These are phyloP conservation scores for Boletus edulis DNA, from an alignment of 768 basidiomycete genomes.

Conservation along the genomic window DNA sequence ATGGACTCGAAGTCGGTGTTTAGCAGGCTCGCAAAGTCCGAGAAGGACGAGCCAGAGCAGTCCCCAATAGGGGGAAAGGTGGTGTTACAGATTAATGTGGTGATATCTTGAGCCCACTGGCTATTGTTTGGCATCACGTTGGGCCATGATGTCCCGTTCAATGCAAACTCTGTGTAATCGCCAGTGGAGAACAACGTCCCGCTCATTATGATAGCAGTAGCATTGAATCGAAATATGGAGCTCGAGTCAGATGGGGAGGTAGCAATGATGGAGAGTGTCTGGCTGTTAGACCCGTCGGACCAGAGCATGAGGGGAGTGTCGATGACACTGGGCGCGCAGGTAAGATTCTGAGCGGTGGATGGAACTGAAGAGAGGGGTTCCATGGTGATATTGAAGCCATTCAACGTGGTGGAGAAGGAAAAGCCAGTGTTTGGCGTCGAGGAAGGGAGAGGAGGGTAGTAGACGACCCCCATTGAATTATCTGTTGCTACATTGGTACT, in stretches of 20 bases:
- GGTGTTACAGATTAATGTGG: slow-evolving; percentile 11
- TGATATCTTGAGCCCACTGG: slow-evolving; percentile 20
- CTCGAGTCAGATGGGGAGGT: background rate
- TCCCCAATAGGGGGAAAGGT: background rate
- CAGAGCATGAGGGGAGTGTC: background rate
- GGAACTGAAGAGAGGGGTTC: slow-evolving; percentile 12
- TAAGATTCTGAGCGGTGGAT: slow-evolving; percentile 7
- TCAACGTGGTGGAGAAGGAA: slow-evolving; percentile 4
- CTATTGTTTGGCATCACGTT: slow-evolving; percentile 4
- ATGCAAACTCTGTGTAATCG: slow-evolving; percentile 8
- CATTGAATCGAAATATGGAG: slow-evolving; percentile 4
- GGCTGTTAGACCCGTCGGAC: slow-evolving; percentile 3
- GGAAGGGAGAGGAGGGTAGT: slow-evolving; percentile 11
- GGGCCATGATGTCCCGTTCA: slow-evolving; percentile 14
- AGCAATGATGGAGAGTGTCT: slow-evolving; percentile 8
- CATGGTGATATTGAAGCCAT: slow-evolving; percentile 15
- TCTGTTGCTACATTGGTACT: background rate
- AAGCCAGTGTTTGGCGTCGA: background rate
- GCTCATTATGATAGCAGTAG: slow-evolving; percentile 5
- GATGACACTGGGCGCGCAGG: background rate
- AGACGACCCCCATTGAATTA: background rate
- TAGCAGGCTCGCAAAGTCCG: slow-evolving; percentile 2
- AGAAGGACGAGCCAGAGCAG: background rate
- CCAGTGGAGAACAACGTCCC: slow-evolving; percentile 7
- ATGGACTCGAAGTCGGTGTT: background rate